Percentiles rank a stretch among this genome's conserved stretches.
These are phyloP conservation scores for Rhodotorula sp. DNA, from an alignment of 1,284 basidiomycete genomes.

Conservation along the genomic window DNA sequence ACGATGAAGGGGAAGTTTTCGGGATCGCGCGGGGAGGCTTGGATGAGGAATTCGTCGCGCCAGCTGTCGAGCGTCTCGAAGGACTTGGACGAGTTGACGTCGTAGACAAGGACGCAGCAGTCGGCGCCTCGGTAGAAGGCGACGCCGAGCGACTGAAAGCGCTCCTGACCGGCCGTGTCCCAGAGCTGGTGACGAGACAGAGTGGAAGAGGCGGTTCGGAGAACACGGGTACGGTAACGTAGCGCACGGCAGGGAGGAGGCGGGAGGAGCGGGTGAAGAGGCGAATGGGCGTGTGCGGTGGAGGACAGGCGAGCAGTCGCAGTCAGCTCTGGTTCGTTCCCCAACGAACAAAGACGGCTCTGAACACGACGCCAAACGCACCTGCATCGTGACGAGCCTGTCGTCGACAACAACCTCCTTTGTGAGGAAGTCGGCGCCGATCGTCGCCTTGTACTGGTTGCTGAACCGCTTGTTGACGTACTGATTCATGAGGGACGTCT, in stretches of 20 bases:
- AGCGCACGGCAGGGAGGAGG: not conserved
- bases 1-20: constrained; percentile 99
- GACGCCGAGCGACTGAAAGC: constrained; percentile 97
- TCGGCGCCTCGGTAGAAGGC: constrained; percentile 99
- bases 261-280: no score
- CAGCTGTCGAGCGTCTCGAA: constrained; percentile 98
- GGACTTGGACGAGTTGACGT: constrained; percentile 97
- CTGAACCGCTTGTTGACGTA: constrained; percentile 99
- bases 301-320: not conserved
- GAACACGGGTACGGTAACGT: not conserved
- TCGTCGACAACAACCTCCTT: constrained; percentile 99
- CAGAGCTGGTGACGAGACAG: constrained; percentile 68
- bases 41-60: constrained; percentile 96
- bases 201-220: not conserved
- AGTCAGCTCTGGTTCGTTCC: not conserved
- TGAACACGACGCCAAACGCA: constrained; percentile 43
- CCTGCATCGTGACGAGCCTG: constrained; percentile 97
- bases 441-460: constrained; percentile 97
- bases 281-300: not conserved
- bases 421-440: constrained; percentile 64
- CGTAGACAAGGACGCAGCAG: constrained; percentile 98
- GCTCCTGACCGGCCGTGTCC: constrained; percentile 99
- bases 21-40: constrained; percentile 93
- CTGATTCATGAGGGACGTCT: constrained; percentile 99
- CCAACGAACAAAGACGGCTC: not conserved